These are phyloP conservation scores for Cercophora scortea DNA, from an alignment of 495 filamentous ascomycete species.

Conservation along the genomic window DNA sequence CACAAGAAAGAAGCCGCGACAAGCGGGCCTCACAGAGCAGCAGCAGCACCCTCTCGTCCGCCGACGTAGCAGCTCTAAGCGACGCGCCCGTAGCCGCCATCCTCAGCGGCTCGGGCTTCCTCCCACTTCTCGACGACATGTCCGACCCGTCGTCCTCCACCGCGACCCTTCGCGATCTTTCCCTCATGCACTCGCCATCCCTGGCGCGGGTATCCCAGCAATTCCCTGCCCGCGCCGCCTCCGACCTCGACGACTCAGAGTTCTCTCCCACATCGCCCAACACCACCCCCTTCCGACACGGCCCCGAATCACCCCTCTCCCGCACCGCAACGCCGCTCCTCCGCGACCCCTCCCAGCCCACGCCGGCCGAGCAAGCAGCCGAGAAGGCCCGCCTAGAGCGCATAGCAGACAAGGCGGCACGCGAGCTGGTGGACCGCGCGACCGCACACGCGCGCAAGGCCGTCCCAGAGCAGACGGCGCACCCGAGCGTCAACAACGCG, in stretches of 20 bases:
- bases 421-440: constrained; percentile 37
- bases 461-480: constrained; percentile 30
- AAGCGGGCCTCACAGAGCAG: constrained; percentile 13
- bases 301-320: too few relatives aligned
- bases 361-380: constrained; percentile 33
- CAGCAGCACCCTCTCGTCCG: background rate
- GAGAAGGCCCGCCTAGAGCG: constrained; percentile 47
- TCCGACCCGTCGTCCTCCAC: constrained; percentile 8
- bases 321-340: too few relatives aligned
- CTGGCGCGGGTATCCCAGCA: constrained; percentile 1
- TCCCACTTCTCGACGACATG: constrained; percentile 10
- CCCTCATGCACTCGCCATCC: constrained; percentile 15
- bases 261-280: background rate
- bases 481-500: constrained; percentile 41
- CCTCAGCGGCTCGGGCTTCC: constrained; percentile 12
- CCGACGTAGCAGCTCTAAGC: constrained; percentile 9
- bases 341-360: background rate
- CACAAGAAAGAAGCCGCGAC: constrained; percentile 10
- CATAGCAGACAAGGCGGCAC: constrained; percentile 37
- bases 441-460: constrained; percentile 39
- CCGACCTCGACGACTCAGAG: background rate
- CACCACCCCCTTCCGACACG: background rate
- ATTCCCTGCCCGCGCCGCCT: background rate
- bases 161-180: constrained; percentile 19
- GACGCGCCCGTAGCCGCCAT: constrained; percentile 14